phyloP scores from a whole-genome alignment of 1,284 basidiomycete genomes.

The Amylostereum areolatum region DNA sequence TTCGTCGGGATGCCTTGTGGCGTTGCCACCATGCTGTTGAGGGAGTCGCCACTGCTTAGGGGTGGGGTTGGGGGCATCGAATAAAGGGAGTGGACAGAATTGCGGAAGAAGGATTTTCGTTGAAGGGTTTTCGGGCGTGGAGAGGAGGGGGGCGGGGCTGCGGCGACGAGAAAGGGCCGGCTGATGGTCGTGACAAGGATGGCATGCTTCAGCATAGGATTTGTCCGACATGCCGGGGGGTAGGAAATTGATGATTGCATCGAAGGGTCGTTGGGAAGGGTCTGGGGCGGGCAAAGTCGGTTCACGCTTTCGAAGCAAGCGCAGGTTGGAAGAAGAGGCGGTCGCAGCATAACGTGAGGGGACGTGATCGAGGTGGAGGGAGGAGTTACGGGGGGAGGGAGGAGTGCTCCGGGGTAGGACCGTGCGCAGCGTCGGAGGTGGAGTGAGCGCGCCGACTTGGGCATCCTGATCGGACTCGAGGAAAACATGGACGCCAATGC shows the following conservation, averaged over 20 bases:
- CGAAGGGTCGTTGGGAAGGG: slow-evolving; percentile 32
- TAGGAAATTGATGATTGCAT: slow-evolving; percentile 35
- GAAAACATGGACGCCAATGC: slow-evolving; percentile 26
- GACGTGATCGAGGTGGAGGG: slow-evolving; percentile 11
- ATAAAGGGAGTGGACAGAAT: slow-evolving; percentile 5
- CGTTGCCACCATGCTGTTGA: slow-evolving; percentile 6
- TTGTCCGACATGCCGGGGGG: slow-evolving; percentile 28
- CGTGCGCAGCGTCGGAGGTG: slow-evolving; percentile 12
- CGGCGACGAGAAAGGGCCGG: slow-evolving; percentile 31
- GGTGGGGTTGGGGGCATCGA: slow-evolving; percentile 14
- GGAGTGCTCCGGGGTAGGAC: slow-evolving; percentile 18
- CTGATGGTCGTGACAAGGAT: slow-evolving; percentile 37
- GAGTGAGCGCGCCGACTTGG: slow-evolving; percentile 17
- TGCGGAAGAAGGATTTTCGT: slow-evolving; percentile 6
- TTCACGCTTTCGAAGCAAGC: slow-evolving; percentile 9
- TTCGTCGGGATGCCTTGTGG: slow-evolving; percentile 9
- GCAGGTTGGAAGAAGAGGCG: slow-evolving; percentile 7
- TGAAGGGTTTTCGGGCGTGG: slow-evolving; percentile 3
- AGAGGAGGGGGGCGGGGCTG: slow-evolving; percentile 5
- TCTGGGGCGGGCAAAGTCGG: slow-evolving; percentile 19
- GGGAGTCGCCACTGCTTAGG: slow-evolving; percentile 15
- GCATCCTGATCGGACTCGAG: slow-evolving; percentile 21
- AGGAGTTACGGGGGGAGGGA: slow-evolving; percentile 18
- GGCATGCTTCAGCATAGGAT: slow-evolving; percentile 31
- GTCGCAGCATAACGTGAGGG: slow-evolving; percentile 4